phyloP scores from a whole-genome alignment of 2,329 filamentous ascomycete genomes.

The Calonectria leucothoes region DNA sequence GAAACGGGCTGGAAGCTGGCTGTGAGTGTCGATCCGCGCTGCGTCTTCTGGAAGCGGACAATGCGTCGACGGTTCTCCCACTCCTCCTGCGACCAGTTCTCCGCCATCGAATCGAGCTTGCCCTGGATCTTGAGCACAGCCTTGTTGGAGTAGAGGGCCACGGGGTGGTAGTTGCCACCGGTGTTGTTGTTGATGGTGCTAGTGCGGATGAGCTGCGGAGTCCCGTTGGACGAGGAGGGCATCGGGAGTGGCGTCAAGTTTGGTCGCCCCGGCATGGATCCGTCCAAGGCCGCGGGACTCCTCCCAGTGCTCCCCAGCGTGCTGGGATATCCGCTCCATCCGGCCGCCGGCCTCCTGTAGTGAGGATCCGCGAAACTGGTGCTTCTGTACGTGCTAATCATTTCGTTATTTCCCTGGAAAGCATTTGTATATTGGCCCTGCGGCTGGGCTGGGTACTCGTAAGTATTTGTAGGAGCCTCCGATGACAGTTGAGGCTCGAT shows the following conservation, averaged over 20 bases:
- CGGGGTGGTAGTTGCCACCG: constrained; percentile 74
- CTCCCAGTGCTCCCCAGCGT: constrained; percentile 55
- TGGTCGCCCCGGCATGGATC: constrained; percentile 56
- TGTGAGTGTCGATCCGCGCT: constrained; percentile 84
- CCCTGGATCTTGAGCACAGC: constrained; percentile 87
- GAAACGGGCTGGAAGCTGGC: constrained; percentile 84
- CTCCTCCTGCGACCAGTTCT: constrained; percentile 87
- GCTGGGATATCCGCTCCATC: constrained; percentile 58
- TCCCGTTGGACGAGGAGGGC: constrained; percentile 51
- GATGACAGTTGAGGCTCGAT: constrained; percentile 51
- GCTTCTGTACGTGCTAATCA: constrained; percentile 67
- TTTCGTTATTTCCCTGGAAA: constrained; percentile 60
- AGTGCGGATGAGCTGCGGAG: constrained; percentile 66
- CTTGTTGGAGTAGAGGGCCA: constrained; percentile 85
- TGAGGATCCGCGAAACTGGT: constrained; percentile 62
- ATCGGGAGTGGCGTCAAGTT: constrained; percentile 62
- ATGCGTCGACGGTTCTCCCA: constrained; percentile 82
- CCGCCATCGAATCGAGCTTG: constrained; percentile 85
- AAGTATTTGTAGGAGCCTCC: constrained; percentile 56
- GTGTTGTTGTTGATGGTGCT: constrained; percentile 61
- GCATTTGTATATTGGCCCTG: constrained; percentile 52
- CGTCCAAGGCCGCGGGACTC: constrained; percentile 56
- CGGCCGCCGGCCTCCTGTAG: constrained; percentile 53
- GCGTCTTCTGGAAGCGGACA: constrained; percentile 87
- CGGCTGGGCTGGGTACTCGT: constrained; percentile 57